Conservation (phyloP, 192 early-diverging fungal genomes). For the Coemansia erecta region DNA sequence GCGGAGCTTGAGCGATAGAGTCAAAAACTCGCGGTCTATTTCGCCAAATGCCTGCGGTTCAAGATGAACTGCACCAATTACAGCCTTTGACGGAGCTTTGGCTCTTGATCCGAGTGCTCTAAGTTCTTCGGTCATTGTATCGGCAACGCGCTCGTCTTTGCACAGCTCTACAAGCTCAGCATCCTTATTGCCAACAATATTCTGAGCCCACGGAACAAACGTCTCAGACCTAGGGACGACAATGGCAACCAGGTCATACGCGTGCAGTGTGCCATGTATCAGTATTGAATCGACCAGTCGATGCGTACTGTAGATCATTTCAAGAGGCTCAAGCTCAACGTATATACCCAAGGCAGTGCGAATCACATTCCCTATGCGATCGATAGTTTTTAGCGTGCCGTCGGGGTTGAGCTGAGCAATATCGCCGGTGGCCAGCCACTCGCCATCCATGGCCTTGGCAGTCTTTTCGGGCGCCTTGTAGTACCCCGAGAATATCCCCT, state of each 20-base stretch:
- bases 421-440: too few relatives aligned
- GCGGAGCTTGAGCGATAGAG: background rate
- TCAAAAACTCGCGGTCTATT: background rate
- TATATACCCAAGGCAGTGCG: slow-evolving; percentile 77
- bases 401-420: too few relatives aligned
- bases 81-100: background rate
- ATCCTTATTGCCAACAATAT: background rate
- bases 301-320: slow-evolving; percentile 56
- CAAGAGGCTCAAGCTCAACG: slow-evolving; percentile 85
- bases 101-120: background rate
- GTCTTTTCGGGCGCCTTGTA: slow-evolving; percentile 74
- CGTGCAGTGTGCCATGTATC: slow-evolving; percentile 55
- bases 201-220: slow-evolving; percentile 45
- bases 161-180: background rate
- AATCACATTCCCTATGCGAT: slow-evolving; percentile 71
- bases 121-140: background rate
- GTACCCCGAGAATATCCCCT: slow-evolving; percentile 70
- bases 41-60: background rate
- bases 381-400: slow-evolving; percentile 67
- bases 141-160: background rate
- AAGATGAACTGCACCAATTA: background rate
- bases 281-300: slow-evolving; percentile 54
- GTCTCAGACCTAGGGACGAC: slow-evolving; percentile 57
- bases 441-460: slow-evolving; percentile 58
- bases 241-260: slow-evolving; percentile 52